A percentile compares a stretch with the other conserved stretches of the same genome.
Conservation (phyloP, 371 early-diverging fungal species). For the Saksenaea oblongispora region DNA sequence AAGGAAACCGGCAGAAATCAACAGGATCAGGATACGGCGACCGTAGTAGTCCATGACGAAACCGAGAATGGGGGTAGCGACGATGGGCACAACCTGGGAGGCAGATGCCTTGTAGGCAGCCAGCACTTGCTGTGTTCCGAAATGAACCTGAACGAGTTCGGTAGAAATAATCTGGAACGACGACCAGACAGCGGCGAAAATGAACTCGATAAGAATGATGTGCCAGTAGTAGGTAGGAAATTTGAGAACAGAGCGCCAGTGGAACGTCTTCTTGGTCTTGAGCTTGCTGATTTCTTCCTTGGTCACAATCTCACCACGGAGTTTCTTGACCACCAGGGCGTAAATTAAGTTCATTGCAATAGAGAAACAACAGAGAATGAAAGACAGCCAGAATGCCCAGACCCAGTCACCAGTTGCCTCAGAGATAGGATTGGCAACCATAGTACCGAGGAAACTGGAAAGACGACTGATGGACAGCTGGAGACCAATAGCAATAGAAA, state of each 20-base stretch:
- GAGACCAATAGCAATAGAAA: conserved; percentile 33
- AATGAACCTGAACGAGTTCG: conserved; percentile 39
- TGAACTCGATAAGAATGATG: conserved; percentile 38
- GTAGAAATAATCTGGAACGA: conserved; percentile 48
- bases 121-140: conserved; percentile 27
- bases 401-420: conserved; percentile 42
- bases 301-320: conserved; percentile 16
- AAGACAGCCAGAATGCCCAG: conserved; percentile 49
- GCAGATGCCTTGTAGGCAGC: conserved; percentile 49
- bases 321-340: conserved; percentile 32
- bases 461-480: conserved; percentile 42
- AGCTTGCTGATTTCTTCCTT: conserved; percentile 17
- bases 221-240: conserved; percentile 47
- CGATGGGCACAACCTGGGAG: conserved; percentile 37
- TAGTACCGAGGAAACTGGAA: conserved; percentile 43
- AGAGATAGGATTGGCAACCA: conserved; percentile 40
- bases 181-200: conserved; percentile 51
- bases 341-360: conserved; percentile 29
- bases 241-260: conserved; percentile 26
- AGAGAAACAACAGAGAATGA: conserved; percentile 39
- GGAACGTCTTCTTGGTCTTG: conserved; percentile 26
- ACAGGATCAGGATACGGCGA: conserved; percentile 18
- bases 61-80: conserved; percentile 42
- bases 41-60: conserved; percentile 43
- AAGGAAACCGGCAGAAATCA: conserved; percentile 18